Evolutionary conservation across 495 filamentous ascomycete genomes (phyloP).

Genomic region (Tricharina praecox): DNA sequence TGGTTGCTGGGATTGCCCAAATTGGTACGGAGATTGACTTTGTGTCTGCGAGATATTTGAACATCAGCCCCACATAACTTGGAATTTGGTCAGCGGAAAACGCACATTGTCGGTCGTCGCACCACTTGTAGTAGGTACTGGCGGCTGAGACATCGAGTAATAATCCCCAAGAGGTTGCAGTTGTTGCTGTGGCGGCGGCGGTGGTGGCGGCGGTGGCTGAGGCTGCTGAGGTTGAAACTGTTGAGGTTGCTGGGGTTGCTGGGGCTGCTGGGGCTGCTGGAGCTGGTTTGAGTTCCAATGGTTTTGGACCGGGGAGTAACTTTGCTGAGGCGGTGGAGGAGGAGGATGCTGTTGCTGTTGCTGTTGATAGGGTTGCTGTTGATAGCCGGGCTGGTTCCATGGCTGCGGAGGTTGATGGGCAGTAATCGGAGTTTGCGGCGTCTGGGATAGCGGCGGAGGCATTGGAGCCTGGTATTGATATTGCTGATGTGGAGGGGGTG

Average conservation of each 20-base stretch:
- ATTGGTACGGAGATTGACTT: neutral
- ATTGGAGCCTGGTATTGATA: constrained; percentile 11
- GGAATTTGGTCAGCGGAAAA: no score
- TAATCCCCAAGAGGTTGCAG: neutral
- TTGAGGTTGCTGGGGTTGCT: no score
- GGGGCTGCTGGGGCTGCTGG: no score
- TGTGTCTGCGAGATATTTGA: neutral
- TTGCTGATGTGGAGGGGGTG: constrained; percentile 11
- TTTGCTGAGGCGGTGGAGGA: constrained; percentile 5
- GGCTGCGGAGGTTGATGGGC: neutral
- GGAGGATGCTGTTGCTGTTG: neutral
- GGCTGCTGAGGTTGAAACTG: constrained; percentile 4
- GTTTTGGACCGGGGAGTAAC: no score
- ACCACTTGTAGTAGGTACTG: neutral
- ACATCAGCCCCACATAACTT: no score
- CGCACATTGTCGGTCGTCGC: neutral
- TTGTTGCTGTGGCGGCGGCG: neutral
- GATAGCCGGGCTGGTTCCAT: no score
- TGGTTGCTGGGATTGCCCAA: neutral
- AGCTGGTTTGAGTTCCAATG: no score
- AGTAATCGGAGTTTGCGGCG: neutral
- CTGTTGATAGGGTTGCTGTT: neutral
- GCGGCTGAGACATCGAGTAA: neutral
- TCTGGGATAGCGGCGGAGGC: neutral
- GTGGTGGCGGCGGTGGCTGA: no score